Base-by-base conservation (phyloP, 2,329 filamentous ascomycete species). In the Trichoderma arundinaceum region DNA sequence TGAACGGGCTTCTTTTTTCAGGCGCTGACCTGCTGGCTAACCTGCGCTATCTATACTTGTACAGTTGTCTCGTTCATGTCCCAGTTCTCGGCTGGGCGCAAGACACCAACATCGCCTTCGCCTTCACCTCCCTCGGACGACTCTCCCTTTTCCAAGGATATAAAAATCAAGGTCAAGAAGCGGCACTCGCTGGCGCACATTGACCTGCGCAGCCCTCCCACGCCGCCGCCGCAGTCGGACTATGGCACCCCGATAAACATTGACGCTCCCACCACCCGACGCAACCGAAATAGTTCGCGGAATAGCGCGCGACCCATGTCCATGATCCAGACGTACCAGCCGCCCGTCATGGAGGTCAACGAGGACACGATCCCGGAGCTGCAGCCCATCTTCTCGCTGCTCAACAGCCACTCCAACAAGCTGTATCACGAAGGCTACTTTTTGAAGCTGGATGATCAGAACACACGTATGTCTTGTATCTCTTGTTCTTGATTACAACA, bases 341-440 rank as follows among this genome's bases (percentile, higher is more conserved):
- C 93, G 74, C 91, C 90, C 74, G 80, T 93, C 77, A 93, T 96
- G 89, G 92, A 96, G 74, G 84, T 95, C 69, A 88, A 87, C 74
- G 85, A 90, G 71, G 92, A 97, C 75, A 96, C 92, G 35, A 88
- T 95, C 68, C 93, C 95, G 43, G 95, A 99, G 83, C 84, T 99
- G 68, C 91, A 93, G 80, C 94, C 94, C 69, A 94, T 98, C 73
- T 98, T 98, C 78, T 92, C 88, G 67, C 95, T 92, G 75, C 85
- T 99, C 70, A 98, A 97, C 80, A 95, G 90, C 78, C 95, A 99
- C 77, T 90, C 88, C 66, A 97, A 97, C 78, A 98, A 98, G 80
- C 82, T 98, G 64, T 99, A 98, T 77, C 94, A 97, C 72, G 95
- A 99, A 80, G 95, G 95, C 43, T 99, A 98, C 75, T 98, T 99